phyloP scores from a whole-genome alignment of 2,329 filamentous ascomycete species.

The Aspergillus unguis region DNA sequence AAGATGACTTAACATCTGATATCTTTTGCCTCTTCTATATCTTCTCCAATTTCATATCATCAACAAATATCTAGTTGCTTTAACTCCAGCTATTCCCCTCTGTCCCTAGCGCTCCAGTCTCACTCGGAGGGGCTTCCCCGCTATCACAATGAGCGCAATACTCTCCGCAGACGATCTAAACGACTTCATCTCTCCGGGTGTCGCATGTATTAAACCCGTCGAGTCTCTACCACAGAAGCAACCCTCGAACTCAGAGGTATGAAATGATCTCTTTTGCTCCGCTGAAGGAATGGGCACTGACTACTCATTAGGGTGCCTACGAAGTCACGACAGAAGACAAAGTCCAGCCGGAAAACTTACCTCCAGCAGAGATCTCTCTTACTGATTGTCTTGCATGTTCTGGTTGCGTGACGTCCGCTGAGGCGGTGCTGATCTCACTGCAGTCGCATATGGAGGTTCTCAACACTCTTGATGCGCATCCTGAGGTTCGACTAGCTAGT shows the following conservation, averaged over 20 bases:
- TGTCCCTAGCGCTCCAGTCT: neutral
- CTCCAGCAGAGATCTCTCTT: slow-evolving; percentile 86
- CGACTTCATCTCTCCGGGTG: slow-evolving; percentile 96
- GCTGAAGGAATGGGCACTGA: slow-evolving; percentile 18
- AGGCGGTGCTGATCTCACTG: slow-evolving; percentile 91
- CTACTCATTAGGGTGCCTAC: slow-evolving; percentile 54
- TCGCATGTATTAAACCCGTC: slow-evolving; percentile 96
- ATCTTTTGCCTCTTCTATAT: slow-evolving; percentile 7
- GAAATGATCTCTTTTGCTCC: slow-evolving; percentile 13
- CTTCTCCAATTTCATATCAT: neutral
- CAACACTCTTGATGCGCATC: slow-evolving; percentile 67
- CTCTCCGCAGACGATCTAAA: slow-evolving; percentile 95
- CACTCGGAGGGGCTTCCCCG: slow-evolving; percentile 9
- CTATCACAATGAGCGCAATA: slow-evolving; percentile 80
- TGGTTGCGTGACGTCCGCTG: slow-evolving; percentile 93
- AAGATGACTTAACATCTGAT: slow-evolving; percentile 13
- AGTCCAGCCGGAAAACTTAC: slow-evolving; percentile 54
- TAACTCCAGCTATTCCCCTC: no score
- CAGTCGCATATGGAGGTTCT: slow-evolving; percentile 94
- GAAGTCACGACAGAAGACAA: slow-evolving; percentile 95
- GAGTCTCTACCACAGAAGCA: slow-evolving; percentile 75
- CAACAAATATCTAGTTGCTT: no score
- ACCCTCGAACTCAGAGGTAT: slow-evolving; percentile 47
- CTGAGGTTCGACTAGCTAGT: slow-evolving; percentile 37
- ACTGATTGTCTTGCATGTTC: slow-evolving; percentile 98